A percentile compares a stretch with the other conserved stretches of the same genome.
Conservation (phyloP, 208 protist species). For the Herpetomonas samuelpessoai region DNA sequence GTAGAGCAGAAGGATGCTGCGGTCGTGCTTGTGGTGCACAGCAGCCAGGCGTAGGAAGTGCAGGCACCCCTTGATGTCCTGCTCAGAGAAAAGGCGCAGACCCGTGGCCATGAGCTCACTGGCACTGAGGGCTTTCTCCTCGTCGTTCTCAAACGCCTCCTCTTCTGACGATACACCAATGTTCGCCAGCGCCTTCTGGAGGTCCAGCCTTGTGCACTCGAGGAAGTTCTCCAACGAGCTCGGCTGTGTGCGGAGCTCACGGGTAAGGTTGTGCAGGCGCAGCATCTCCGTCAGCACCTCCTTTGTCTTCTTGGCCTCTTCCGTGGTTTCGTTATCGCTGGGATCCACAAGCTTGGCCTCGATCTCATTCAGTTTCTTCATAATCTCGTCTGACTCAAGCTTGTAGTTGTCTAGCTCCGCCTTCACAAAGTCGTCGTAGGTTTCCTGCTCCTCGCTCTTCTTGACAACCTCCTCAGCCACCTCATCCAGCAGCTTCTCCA, state of each 20-base stretch:
- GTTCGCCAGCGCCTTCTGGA: conserved; percentile 79
- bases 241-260: conserved; percentile 56
- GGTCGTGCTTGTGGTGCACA: conserved; percentile 83
- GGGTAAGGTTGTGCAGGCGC: conserved; percentile 60
- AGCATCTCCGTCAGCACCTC: conserved; percentile 71
- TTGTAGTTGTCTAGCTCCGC: conserved; percentile 78
- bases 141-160: conserved; percentile 71
- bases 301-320: conserved; percentile 46
- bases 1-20: conserved; percentile 76
- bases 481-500: conserved; percentile 78
- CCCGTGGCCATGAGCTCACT: conserved; percentile 72
- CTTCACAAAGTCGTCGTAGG: conserved; percentile 43
- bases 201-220: conserved; percentile 56
- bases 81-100: conserved; percentile 56
- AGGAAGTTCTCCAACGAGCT: conserved; percentile 69
- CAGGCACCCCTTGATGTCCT: conserved; percentile 59
- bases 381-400: conserved; percentile 65
- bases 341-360: conserved; percentile 20
- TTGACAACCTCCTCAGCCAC: conserved; percentile 59
- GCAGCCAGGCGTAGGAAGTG: conserved; percentile 88
- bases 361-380: conserved; percentile 56
- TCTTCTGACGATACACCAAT: conserved; percentile 57
- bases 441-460: conserved; percentile 23
- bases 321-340: conserved; percentile 29
- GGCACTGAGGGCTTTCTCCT: conserved; percentile 61